A percentile compares a stretch with the other conserved stretches of the same genome.
Evolutionary conservation across 495 filamentous ascomycete genomes (phyloP).

Genomic region (Penicillium robsamsonii): DNA sequence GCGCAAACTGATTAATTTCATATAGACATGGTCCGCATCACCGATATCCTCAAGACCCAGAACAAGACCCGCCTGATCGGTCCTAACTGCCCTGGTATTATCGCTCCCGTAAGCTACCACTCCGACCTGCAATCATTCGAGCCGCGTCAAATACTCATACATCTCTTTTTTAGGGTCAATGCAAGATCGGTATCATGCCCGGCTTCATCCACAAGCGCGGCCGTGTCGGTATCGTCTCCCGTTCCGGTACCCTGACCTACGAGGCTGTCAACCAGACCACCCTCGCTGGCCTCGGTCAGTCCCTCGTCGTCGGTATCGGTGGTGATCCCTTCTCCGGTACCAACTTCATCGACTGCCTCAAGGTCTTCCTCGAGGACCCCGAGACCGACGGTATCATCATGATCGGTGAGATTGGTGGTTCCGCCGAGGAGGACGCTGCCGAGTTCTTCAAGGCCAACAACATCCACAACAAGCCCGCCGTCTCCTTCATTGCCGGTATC

Average conservation of each 20-base stretch:
- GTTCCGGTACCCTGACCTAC: conserved; percentile 97
- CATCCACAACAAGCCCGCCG: conserved; percentile 89
- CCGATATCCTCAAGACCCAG: conserved; percentile 96
- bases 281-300: conserved; percentile 92
- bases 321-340: conserved; percentile 98
- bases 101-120: conserved; percentile 64
- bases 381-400: conserved; percentile 99
- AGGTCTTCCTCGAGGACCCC: conserved; percentile 91
- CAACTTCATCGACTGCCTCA: conserved; percentile 99
- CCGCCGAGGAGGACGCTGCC: conserved; percentile 95
- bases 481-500: conserved; percentile 98
- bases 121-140: background rate
- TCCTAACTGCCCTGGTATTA: conserved; percentile 98
- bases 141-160: conserved; percentile 10
- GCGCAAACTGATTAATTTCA: conserved; percentile 27
- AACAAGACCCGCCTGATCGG: conserved; percentile 94
- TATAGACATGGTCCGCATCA: conserved; percentile 97
- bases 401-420: conserved; percentile 99
- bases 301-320: conserved; percentile 96
- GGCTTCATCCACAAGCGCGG: conserved; percentile 99
- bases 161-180: conserved; percentile 68
- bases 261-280: conserved; percentile 99
- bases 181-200: conserved; percentile 99
- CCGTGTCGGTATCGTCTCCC: conserved; percentile 96
- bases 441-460: conserved; percentile 93